Base-by-base conservation (phyloP, 73 alveolate genomes). In the Paramecium sonneborni region DNA sequence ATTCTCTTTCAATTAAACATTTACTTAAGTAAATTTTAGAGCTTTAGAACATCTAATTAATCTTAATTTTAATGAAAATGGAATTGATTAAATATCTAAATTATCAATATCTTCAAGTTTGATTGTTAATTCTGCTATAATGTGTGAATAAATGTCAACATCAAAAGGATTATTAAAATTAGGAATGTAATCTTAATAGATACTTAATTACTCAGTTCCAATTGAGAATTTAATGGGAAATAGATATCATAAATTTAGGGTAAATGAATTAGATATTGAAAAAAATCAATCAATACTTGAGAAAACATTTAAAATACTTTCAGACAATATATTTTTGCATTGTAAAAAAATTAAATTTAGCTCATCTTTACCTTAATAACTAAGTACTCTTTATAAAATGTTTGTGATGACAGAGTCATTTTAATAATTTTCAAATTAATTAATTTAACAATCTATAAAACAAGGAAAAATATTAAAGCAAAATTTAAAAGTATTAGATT, bases 161-260 rank as follows among this genome's bases (percentile, higher is more conserved):
- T 32, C 69, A 18, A 79, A 79, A 79, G 90, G 90, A 43, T 34
- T 79, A 18, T 43, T 79, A 44, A 46, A 38, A 26, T 0, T 79
- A 24, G 18, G 4, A 23, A 23, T 79, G 55, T 57, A 38, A 38
- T 9, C 21, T 10, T 23, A 79, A 44, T 15, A 3, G 18, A 8
- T 30, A 6, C 28, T 79, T 2, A 21, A 79, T 34, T 21, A 79
- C 10, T 23, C 74, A 12, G 41, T 30, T 24, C 74, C 35, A 5
- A 62, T 46, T 18, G 44, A 79, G 15, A 62, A 28, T 43, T 44
- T 79, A 24, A 43, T 38, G 70, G 90, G 90, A 21, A 39, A 79
- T 79, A 38, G 90, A 46, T 79, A 79, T 34, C 74, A 79, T 46
- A 23, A 79, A 43, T 46, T 79, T 38, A 79, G 74, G 23, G 28